Conservation (phyloP, 768 basidiomycete genomes). For the Lyophyllum shimeji region DNA sequence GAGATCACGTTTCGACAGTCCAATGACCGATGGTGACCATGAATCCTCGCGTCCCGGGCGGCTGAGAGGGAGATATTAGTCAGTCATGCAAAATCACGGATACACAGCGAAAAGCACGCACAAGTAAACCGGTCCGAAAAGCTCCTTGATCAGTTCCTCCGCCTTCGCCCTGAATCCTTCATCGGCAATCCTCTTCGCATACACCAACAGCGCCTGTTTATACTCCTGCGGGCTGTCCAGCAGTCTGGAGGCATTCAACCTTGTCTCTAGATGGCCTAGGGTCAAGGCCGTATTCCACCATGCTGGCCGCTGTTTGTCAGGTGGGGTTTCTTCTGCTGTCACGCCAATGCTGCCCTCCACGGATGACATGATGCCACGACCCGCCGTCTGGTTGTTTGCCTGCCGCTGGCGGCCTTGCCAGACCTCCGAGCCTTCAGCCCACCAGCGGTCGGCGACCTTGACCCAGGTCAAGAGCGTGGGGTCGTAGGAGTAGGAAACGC, state of each 20-base stretch:
- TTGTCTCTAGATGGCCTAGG: conserved; percentile 86
- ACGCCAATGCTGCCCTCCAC: conserved; percentile 48
- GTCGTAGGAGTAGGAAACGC: conserved; percentile 83
- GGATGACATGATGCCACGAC: conserved; percentile 53
- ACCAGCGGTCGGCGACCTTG: conserved; percentile 81
- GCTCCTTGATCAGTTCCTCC: conserved; percentile 88
- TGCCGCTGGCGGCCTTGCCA: conserved; percentile 73
- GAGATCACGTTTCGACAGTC: conserved; percentile 78
- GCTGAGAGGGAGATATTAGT: conserved; percentile 40
- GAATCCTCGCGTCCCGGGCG: conserved; percentile 61
- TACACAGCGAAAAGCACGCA: conserved; percentile 40
- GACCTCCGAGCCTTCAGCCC: conserved; percentile 76
- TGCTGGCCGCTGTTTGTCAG: conserved; percentile 52
- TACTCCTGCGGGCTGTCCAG: conserved; percentile 88
- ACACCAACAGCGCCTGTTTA: conserved; percentile 69
- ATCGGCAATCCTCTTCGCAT: conserved; percentile 84
- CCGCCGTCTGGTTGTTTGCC: conserved; percentile 34
- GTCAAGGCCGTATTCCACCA: conserved; percentile 88
- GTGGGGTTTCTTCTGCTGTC: conserved; percentile 31
- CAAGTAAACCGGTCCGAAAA: conserved; percentile 91
- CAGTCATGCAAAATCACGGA: neutral
- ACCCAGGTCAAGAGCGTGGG: conserved; percentile 63
- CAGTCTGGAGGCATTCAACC: conserved; percentile 67
- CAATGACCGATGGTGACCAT: conserved; percentile 72
- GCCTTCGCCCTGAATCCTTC: conserved; percentile 87